Percentiles rank a stretch among this genome's conserved stretches.
These are phyloP conservation scores for Fusarium caatingaense DNA, from an alignment of 2,329 filamentous ascomycete species.

Conservation along the genomic window DNA sequence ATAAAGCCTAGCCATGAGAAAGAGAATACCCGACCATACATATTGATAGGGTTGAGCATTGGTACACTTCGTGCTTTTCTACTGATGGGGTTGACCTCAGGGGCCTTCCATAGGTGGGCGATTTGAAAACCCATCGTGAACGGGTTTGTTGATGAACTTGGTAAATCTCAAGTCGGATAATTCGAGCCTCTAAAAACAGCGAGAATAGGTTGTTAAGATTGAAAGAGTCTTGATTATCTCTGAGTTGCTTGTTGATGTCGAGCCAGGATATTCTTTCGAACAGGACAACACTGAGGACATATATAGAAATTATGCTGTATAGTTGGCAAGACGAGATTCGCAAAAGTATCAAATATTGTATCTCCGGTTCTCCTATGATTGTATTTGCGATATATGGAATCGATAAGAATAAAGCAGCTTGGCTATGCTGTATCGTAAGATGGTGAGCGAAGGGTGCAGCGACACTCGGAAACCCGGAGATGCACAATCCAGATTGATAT, in stretches of 20 bases:
- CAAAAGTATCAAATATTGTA: constrained; percentile 22
- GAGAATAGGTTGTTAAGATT: background rate
- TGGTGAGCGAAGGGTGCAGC: constrained; percentile 20
- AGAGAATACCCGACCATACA: constrained; percentile 89
- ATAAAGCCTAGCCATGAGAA: constrained; percentile 90
- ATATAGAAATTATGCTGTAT: constrained; percentile 35
- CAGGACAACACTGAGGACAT: constrained; percentile 27
- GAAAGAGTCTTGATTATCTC: constrained; percentile 2
- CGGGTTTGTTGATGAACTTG: background rate
- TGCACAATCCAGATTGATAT: constrained; percentile 30
- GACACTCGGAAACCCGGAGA: constrained; percentile 43
- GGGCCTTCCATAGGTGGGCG: constrained; percentile 54
- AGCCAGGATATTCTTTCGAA: constrained; percentile 21
- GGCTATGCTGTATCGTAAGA: constrained; percentile 28
- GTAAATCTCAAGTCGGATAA: background rate
- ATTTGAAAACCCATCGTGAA: constrained; percentile 48
- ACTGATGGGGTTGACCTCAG: constrained; percentile 85
- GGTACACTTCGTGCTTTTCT: constrained; percentile 85
- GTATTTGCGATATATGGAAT: constrained; percentile 26
- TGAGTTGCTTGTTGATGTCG: constrained; percentile 29
- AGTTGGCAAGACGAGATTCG: constrained; percentile 3
- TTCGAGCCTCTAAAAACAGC: background rate
- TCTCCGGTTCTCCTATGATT: constrained; percentile 44
- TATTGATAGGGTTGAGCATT: constrained; percentile 78
- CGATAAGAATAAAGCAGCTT: constrained; percentile 33